Percentiles rank a stretch among this genome's conserved stretches.
Evolutionary conservation across 2,329 filamentous ascomycete genomes (phyloP).

Genomic region (Domatiomyces globalis): DNA sequence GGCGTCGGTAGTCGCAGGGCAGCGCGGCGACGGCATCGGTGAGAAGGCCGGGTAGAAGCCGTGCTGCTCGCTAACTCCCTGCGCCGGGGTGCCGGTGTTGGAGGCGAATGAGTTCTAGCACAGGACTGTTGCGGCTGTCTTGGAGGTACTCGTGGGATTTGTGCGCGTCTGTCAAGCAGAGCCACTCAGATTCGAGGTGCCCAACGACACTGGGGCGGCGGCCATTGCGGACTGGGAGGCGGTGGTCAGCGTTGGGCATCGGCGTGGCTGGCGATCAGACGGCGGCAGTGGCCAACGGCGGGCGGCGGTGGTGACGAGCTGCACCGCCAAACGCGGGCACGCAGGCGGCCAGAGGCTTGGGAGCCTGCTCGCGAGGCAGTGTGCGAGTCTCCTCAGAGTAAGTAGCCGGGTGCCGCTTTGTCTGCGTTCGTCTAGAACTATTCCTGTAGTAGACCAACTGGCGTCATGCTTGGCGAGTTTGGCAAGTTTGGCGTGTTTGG

Average conservation of each 20-base stretch:
- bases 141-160: conserved; percentile 36
- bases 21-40: conserved; percentile 84
- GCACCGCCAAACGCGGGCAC: no score
- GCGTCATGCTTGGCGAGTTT: neutral
- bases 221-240: conserved; percentile 10
- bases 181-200: conserved; percentile 17
- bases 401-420: neutral
- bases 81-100: conserved; percentile 15
- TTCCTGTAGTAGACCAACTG: no score
- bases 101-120: conserved; percentile 21
- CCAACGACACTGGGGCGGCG: conserved; percentile 14
- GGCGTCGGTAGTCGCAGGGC: conserved; percentile 85
- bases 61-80: conserved; percentile 23
- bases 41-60: conserved; percentile 55
- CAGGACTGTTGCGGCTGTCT: conserved; percentile 28
- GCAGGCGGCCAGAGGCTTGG: no score
- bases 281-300: no score
- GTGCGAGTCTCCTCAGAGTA: neutral
- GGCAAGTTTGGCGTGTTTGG: neutral
- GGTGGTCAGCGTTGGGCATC: no score
- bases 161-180: conserved; percentile 32
- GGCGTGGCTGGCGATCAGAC: neutral
- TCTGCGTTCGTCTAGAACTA: no score
- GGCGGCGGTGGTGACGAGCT: neutral
- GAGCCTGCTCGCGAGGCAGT: no score